phyloP scores from a whole-genome alignment of 768 basidiomycete genomes.

The Pholiota molesta region DNA sequence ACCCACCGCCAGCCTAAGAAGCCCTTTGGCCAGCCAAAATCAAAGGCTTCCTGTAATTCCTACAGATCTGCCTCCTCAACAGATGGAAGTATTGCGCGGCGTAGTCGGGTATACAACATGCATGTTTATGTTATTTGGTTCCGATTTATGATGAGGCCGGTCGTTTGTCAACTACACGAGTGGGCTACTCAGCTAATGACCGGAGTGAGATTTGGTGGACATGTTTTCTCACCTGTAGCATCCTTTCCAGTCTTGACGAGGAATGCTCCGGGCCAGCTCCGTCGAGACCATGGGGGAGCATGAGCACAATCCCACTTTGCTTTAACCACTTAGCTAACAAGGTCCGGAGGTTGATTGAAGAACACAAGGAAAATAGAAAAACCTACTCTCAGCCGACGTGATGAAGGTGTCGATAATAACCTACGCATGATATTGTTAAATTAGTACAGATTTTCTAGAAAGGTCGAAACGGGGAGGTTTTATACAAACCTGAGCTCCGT shows the following conservation, averaged over 20 bases:
- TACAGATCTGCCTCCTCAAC: conserved; percentile 79
- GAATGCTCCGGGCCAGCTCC: conserved; percentile 96
- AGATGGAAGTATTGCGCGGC: conserved; percentile 94
- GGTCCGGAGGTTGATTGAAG: no score
- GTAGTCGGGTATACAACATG: conserved; percentile 87
- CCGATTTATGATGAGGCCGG: conserved; percentile 40
- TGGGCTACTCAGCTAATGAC: neutral
- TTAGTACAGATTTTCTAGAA: neutral
- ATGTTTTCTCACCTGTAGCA: conserved; percentile 68
- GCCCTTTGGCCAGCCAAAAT: conserved; percentile 84
- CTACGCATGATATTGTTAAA: conserved; percentile 29
- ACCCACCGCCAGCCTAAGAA: conserved; percentile 76
- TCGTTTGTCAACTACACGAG: conserved; percentile 74
- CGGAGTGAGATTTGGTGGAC: conserved; percentile 3
- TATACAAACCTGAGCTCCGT: conserved; percentile 69
- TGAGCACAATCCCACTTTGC: conserved; percentile 85
- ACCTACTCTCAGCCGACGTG: conserved; percentile 79
- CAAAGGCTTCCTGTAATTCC: conserved; percentile 87
- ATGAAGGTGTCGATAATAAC: conserved; percentile 91
- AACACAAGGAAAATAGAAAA: neutral
- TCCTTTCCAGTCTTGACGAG: conserved; percentile 83
- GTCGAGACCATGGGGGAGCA: conserved; percentile 89
- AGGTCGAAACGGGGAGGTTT: neutral
- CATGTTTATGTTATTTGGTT: conserved; percentile 72
- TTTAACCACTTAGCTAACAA: conserved; percentile 86